phyloP scores from a whole-genome alignment of 805 yeast genomes.

The Grigorovia transvaalensis region DNA sequence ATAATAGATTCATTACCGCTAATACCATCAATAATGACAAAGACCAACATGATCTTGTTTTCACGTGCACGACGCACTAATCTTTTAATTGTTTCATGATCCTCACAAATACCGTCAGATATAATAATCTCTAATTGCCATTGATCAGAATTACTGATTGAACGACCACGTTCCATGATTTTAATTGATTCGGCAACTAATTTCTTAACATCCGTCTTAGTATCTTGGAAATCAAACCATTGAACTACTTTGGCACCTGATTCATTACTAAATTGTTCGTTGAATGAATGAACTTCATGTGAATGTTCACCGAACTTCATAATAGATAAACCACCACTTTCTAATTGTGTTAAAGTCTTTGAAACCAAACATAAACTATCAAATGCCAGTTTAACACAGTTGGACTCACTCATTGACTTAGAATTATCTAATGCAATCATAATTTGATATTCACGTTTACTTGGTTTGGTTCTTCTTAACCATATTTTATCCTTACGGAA shows the following conservation, averaged over 20 bases:
- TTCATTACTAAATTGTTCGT: constrained; percentile 70
- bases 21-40: constrained; percentile 87
- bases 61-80: constrained; percentile 88
- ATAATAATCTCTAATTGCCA: constrained; percentile 92
- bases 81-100: constrained; percentile 71
- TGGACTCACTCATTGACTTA: constrained; percentile 91
- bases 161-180: constrained; percentile 54
- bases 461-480: constrained; percentile 95
- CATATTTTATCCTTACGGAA: constrained; percentile 97
- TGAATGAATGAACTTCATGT: constrained; percentile 81
- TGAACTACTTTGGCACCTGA: constrained; percentile 78
- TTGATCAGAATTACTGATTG: constrained; percentile 46
- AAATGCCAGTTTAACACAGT: constrained; percentile 83
- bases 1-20: constrained; percentile 68
- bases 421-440: constrained; percentile 98
- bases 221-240: constrained; percentile 84
- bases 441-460: constrained; percentile 92
- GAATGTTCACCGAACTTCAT: constrained; percentile 84
- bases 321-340: constrained; percentile 85
- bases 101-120: constrained; percentile 96
- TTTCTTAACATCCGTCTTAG: constrained; percentile 70
- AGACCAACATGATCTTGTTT: constrained; percentile 86
- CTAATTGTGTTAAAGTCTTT: constrained; percentile 86
- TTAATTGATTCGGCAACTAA: constrained; percentile 63
- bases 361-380: constrained; percentile 90